Conservation (phyloP, 2,329 filamentous ascomycete species). For the Trichophyton verrucosum region DNA sequence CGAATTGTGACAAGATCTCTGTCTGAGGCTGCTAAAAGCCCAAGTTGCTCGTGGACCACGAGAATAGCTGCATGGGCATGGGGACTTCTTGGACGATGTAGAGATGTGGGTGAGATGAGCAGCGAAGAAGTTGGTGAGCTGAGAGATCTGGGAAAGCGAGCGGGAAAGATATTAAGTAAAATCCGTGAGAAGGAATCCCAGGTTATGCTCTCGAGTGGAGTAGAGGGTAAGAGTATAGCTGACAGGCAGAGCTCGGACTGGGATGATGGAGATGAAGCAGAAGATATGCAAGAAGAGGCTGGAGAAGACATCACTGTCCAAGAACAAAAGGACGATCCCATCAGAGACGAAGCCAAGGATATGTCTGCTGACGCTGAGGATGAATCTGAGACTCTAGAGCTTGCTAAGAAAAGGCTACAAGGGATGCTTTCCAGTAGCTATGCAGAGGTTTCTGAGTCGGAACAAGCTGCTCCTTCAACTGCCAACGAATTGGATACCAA, state of each 20-base stretch:
- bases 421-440: neutral
- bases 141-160: slow-evolving; percentile 66
- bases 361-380: neutral
- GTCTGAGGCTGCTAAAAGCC: slow-evolving; percentile 50
- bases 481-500: slow-evolving; percentile 34
- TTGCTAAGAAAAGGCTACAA: neutral
- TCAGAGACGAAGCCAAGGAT: neutral
- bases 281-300: slow-evolving; percentile 19
- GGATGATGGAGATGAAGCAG: slow-evolving; percentile 11
- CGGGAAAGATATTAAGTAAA: slow-evolving; percentile 40
- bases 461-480: neutral
- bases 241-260: neutral
- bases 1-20: slow-evolving; percentile 47
- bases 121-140: slow-evolving; percentile 64
- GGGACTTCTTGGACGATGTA: slow-evolving; percentile 64
- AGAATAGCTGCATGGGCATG: slow-evolving; percentile 73
- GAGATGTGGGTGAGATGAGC: slow-evolving; percentile 60
- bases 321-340: neutral
- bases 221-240: neutral
- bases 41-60: slow-evolving; percentile 47
- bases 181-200: slow-evolving; percentile 34
- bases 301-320: neutral
- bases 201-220: neutral
- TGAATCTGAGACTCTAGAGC: neutral
- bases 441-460: neutral